Percentiles rank a stretch among this genome's conserved stretches.
phyloP scores from a whole-genome alignment of 1,284 basidiomycete species.

The Cerioporus squamosus region DNA sequence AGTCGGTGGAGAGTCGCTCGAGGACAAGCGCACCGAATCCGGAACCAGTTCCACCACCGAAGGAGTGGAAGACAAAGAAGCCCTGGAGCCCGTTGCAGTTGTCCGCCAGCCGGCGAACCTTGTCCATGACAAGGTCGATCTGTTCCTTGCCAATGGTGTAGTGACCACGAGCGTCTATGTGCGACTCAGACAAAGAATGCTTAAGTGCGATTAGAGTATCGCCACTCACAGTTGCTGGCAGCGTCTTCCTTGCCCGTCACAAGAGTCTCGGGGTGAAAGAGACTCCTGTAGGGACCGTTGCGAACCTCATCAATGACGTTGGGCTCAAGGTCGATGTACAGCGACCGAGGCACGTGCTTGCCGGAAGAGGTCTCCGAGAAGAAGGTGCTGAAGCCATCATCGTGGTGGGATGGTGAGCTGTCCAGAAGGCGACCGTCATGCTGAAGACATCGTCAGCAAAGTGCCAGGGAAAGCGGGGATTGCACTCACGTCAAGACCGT shows the following conservation, averaged over 20 bases:
- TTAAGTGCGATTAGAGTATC: too few relatives aligned
- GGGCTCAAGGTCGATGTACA: slow-evolving; percentile 98
- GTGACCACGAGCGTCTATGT: slow-evolving; percentile 90
- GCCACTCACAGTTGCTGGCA: slow-evolving; percentile 91
- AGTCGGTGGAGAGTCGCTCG: slow-evolving; percentile 97
- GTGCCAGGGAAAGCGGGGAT: slow-evolving; percentile 11
- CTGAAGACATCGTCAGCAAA: slow-evolving; percentile 44
- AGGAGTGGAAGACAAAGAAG: slow-evolving; percentile 99
- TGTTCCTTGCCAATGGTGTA: slow-evolving; percentile 99
- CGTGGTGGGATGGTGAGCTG: slow-evolving; percentile 72
- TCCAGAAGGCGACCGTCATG: slow-evolving; percentile 90
- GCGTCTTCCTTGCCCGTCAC: slow-evolving; percentile 99
- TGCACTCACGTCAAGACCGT: slow-evolving; percentile 87
- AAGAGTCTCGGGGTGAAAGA: slow-evolving; percentile 99
- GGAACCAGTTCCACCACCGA: slow-evolving; percentile 99
- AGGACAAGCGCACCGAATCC: slow-evolving; percentile 98
- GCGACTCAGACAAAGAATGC: slow-evolving; percentile 6
- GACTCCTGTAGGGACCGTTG: slow-evolving; percentile 92
- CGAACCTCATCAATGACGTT: slow-evolving; percentile 98
- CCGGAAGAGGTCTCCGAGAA: slow-evolving; percentile 93
- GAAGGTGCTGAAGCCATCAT: slow-evolving; percentile 97
- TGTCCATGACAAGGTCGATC: slow-evolving; percentile 93
- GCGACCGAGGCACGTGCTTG: slow-evolving; percentile 97
- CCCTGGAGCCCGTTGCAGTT: slow-evolving; percentile 98
- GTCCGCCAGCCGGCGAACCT: slow-evolving; percentile 94